These are phyloP conservation scores for Stagonosporopsis chrysanthemi DNA, from an alignment of 2,329 filamentous ascomycete species.

Conservation along the genomic window DNA sequence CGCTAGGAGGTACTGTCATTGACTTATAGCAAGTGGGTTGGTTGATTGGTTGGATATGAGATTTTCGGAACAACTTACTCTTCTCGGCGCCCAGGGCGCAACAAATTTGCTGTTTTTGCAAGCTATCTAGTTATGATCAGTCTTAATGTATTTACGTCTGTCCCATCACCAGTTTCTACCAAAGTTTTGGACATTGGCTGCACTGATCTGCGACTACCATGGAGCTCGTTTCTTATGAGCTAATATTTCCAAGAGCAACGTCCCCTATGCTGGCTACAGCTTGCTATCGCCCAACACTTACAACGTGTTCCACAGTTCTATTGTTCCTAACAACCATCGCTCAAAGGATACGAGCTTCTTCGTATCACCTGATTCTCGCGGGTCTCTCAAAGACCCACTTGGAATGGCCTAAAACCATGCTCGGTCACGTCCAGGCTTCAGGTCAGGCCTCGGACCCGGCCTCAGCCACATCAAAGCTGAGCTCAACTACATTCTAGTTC, in stretches of 20 bases:
- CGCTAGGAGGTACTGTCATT: too few relatives aligned
- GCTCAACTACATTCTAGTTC: neutral
- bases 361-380: neutral
- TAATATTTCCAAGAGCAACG: too few relatives aligned
- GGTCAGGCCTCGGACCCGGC: too few relatives aligned
- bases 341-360: too few relatives aligned
- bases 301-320: too few relatives aligned
- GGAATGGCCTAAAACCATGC: conserved; percentile 2
- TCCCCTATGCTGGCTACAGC: too few relatives aligned
- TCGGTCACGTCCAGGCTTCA: neutral
- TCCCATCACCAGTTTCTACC: neutral
- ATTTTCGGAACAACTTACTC: neutral
- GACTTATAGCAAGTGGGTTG: neutral
- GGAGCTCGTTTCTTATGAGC: too few relatives aligned
- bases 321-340: too few relatives aligned
- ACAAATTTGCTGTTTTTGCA: neutral
- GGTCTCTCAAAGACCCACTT: neutral
- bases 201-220: neutral
- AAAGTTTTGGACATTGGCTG: neutral
- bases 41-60: neutral
- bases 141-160: neutral
- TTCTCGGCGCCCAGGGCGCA: neutral
- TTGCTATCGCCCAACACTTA: too few relatives aligned
- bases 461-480: conserved; percentile 17
- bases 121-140: neutral